phyloP scores from a whole-genome alignment of 306 rosid genomes.

The Castanopsis chinensis region DNA sequence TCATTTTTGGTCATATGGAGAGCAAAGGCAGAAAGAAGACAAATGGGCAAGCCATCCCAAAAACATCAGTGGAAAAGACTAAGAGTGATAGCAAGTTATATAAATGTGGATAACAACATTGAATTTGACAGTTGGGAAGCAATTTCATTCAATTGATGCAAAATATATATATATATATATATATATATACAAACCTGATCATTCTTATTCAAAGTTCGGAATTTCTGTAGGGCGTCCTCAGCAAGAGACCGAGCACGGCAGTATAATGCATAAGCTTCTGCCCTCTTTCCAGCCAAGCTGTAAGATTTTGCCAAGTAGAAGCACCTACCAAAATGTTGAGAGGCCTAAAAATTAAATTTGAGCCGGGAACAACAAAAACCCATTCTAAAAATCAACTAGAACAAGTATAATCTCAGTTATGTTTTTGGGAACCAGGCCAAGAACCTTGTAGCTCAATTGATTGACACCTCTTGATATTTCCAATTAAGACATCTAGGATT shows the following conservation, averaged over 20 bases:
- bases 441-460: too few relatives aligned
- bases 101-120: not conserved
- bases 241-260: slow-evolving; percentile 62
- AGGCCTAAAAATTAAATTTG: not conserved
- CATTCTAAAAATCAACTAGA: not conserved
- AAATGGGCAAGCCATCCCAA: not conserved
- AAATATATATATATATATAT: too few relatives aligned
- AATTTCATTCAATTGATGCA: not conserved
- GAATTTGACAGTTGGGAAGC: not conserved
- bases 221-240: slow-evolving; percentile 38
- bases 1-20: not conserved
- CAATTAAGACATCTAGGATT: too few relatives aligned
- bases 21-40: not conserved
- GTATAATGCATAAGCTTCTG: slow-evolving; percentile 81
- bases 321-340: slow-evolving; percentile 53
- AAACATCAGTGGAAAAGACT: not conserved
- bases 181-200: slow-evolving; percentile 34
- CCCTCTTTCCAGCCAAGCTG: slow-evolving; percentile 87
- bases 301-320: slow-evolving; percentile 90
- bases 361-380: not conserved
- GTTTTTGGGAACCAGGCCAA: not conserved
- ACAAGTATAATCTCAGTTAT: not conserved
- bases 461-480: too few relatives aligned
- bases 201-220: slow-evolving; percentile 9
- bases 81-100: not conserved